Evolutionary conservation across 257 asterid genomes (phyloP).

Genomic region (Solanum etuberosum): DNA sequence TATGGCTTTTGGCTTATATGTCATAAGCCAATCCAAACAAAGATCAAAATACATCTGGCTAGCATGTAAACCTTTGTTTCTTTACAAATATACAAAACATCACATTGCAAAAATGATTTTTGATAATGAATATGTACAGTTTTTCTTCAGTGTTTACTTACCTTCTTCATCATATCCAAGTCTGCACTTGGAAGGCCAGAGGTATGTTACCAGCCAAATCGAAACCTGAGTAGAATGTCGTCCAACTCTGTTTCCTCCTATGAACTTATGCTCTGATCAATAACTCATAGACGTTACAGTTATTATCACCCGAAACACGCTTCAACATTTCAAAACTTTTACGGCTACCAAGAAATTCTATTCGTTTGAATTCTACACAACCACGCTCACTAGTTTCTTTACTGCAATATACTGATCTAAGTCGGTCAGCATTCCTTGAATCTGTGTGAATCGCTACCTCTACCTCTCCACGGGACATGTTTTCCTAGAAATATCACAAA

Average conservation of each 20-base stretch:
- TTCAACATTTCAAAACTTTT: slow-evolving; percentile 91
- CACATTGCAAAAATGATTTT: background rate
- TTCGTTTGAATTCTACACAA: slow-evolving; percentile 42
- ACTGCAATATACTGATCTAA: slow-evolving; percentile 51
- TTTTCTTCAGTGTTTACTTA: background rate
- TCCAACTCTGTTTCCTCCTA: background rate
- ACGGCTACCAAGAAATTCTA: slow-evolving; percentile 82
- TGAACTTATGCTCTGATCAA: slow-evolving; percentile 57
- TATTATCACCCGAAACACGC: slow-evolving; percentile 68
- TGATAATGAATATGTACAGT: background rate
- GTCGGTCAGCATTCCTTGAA: slow-evolving; percentile 78
- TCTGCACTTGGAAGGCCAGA: background rate
- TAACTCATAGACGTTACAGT: slow-evolving; percentile 65
- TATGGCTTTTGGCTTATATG: background rate
- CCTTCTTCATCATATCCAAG: background rate
- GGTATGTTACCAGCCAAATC: background rate
- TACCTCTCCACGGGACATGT: slow-evolving; percentile 64
- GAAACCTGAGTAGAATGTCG: background rate
- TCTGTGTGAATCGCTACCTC: slow-evolving; percentile 84
- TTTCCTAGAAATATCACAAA: slow-evolving; percentile 27
- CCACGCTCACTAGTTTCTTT: slow-evolving; percentile 30
- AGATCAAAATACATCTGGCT: background rate
- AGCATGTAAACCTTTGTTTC: background rate
- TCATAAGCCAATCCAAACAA: background rate
- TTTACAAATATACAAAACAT: background rate